phyloP scores from a whole-genome alignment of 352 stramenopile species.

The Phytophthora crassamura region DNA sequence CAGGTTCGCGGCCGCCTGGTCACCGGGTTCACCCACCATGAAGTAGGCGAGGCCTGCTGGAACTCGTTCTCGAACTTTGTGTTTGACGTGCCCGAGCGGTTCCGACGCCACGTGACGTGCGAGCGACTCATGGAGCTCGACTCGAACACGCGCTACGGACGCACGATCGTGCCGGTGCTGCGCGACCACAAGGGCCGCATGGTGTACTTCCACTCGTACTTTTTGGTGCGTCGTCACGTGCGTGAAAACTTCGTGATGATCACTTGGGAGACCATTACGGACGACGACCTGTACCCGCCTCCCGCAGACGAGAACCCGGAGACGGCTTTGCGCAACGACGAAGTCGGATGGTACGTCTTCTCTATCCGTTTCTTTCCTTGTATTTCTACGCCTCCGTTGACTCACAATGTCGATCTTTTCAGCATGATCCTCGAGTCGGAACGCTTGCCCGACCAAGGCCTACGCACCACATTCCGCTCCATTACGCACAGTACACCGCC shows the following conservation, averaged over 20 bases:
- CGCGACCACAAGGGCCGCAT: constrained; percentile 65
- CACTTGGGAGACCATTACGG: constrained; percentile 73
- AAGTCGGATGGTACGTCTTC: constrained; percentile 75
- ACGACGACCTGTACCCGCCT: constrained; percentile 70
- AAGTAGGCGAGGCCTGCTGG: constrained; percentile 74
- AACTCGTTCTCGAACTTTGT: constrained; percentile 83
- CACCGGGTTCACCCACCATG: constrained; percentile 60
- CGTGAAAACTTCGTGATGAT: constrained; percentile 66
- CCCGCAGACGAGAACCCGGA: constrained; percentile 51
- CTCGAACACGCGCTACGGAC: constrained; percentile 78
- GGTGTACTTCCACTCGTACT: constrained; percentile 84
- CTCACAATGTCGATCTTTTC: constrained; percentile 1
- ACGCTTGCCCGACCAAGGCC: constrained; percentile 48
- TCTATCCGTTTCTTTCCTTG: neutral
- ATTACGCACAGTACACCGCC: constrained; percentile 78
- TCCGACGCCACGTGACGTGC: constrained; percentile 69
- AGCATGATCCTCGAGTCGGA: constrained; percentile 79
- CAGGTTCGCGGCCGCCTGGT: constrained; percentile 69
- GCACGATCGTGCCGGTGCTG: constrained; percentile 74
- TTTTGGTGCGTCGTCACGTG: constrained; percentile 67
- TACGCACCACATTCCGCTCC: constrained; percentile 65
- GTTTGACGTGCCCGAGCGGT: constrained; percentile 70
- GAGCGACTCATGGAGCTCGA: constrained; percentile 84
- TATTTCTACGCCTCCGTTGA: constrained; percentile 3
- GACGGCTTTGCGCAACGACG: constrained; percentile 72